These are phyloP conservation scores for Inosperma sp. DNA, from an alignment of 768 basidiomycete species.

Conservation along the genomic window DNA sequence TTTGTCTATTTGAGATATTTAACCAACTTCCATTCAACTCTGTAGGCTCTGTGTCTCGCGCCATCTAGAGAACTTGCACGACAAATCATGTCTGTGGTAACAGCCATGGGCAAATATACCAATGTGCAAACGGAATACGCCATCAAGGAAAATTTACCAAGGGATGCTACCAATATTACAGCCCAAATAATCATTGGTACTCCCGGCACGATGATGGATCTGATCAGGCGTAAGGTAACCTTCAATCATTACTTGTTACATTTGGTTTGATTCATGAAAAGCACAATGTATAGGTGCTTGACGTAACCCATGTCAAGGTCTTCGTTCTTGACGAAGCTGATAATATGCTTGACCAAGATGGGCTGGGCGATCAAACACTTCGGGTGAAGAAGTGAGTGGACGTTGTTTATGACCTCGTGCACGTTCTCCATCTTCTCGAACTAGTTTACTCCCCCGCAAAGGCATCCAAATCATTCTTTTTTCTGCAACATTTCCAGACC, in stretches of 20 bases:
- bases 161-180: constrained; percentile 60
- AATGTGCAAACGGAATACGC: constrained; percentile 91
- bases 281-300: constrained; percentile 47
- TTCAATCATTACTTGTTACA: background rate
- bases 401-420: background rate
- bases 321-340: constrained; percentile 98
- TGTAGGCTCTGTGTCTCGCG: constrained; percentile 91
- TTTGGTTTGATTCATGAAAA: background rate
- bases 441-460: constrained; percentile 55
- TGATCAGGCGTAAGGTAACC: constrained; percentile 60
- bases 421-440: background rate
- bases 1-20: background rate
- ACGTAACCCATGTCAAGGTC: constrained; percentile 76
- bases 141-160: constrained; percentile 81
- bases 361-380: constrained; percentile 89
- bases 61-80: constrained; percentile 96
- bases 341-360: constrained; percentile 96
- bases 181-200: constrained; percentile 95
- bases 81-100: constrained; percentile 94
- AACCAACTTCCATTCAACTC: background rate
- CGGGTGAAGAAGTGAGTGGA: constrained; percentile 82
- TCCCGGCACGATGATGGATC: constrained; percentile 89
- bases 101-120: constrained; percentile 93
- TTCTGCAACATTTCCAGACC: constrained; percentile 96
- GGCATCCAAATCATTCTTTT: constrained; percentile 87